phyloP scores from a whole-genome alignment of 108 stramenopile species.

The Pseudonitzschia multistriata region DNA sequence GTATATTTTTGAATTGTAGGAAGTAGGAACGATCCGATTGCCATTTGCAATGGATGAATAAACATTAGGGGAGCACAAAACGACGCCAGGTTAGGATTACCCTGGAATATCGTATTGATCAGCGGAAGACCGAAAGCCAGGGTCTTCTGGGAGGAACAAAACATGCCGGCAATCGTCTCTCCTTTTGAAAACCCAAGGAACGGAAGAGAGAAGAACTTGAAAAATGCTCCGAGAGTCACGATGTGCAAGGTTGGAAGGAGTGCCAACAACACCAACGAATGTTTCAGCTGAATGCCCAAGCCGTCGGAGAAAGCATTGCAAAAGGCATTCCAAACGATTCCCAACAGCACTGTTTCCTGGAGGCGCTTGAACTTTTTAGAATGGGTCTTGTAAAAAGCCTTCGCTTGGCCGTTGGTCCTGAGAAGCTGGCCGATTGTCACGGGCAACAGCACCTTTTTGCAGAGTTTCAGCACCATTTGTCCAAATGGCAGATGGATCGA shows the following conservation, averaged over 20 bases:
- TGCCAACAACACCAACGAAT: conserved; percentile 51
- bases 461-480: conserved; percentile 69
- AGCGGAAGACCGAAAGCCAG: conserved; percentile 90
- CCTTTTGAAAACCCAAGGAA: conserved; percentile 35
- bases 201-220: conserved; percentile 53
- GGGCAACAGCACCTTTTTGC: conserved; percentile 79
- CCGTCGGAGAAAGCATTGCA: conserved; percentile 84
- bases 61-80: conserved; percentile 91
- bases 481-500: conserved; percentile 73
- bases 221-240: conserved; percentile 43
- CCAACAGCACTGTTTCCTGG: conserved; percentile 80
- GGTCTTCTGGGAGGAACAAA: conserved; percentile 87
- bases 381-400: conserved; percentile 54
- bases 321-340: conserved; percentile 92
- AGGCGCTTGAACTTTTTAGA: conserved; percentile 71
- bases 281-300: conserved; percentile 57
- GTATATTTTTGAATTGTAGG: conserved; percentile 35
- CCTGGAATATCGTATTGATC: conserved; percentile 88
- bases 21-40: conserved; percentile 71
- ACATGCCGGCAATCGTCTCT: conserved; percentile 78
- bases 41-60: conserved; percentile 86
- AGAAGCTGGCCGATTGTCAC: conserved; percentile 80
- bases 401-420: conserved; percentile 48
- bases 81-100: conserved; percentile 73
- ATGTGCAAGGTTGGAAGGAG: conserved; percentile 72